phyloP scores from a whole-genome alignment of 2,329 filamentous ascomycete genomes.

The Talaromyces piceae region DNA sequence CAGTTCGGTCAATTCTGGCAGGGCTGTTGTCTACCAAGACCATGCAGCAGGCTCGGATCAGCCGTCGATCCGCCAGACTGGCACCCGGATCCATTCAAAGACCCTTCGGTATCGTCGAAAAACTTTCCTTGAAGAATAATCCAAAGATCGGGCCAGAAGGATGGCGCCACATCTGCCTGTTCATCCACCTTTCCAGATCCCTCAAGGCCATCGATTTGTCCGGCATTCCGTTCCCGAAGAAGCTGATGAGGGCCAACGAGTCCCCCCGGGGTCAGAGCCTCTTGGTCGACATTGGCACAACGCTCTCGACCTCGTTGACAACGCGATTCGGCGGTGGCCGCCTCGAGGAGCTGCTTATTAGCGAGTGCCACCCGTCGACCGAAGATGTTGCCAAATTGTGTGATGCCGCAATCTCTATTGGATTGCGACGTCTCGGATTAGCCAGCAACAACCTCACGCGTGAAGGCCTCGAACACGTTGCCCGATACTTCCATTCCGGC shows the following conservation, averaged over 20 bases:
- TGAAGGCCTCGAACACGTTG: slow-evolving; percentile 67
- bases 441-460: slow-evolving; percentile 72
- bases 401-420: slow-evolving; percentile 73
- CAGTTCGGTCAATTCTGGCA: slow-evolving; percentile 75
- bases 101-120: slow-evolving; percentile 65
- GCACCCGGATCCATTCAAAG: slow-evolving; percentile 28
- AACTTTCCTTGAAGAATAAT: slow-evolving; percentile 84
- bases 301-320: slow-evolving; percentile 67
- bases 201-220: slow-evolving; percentile 82
- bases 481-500: slow-evolving; percentile 66
- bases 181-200: slow-evolving; percentile 81
- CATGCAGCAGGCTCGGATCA: slow-evolving; percentile 50
- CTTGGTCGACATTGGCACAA: slow-evolving; percentile 49
- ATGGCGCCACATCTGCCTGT: slow-evolving; percentile 85
- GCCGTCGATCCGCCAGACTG: slow-evolving; percentile 33
- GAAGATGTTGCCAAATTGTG: slow-evolving; percentile 67
- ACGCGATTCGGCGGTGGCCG: slow-evolving; percentile 67
- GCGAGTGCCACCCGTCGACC: slow-evolving; percentile 66
- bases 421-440: slow-evolving; percentile 70
- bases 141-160: slow-evolving; percentile 73
- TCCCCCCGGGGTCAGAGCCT: slow-evolving; percentile 14
- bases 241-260: slow-evolving; percentile 19
- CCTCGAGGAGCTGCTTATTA: slow-evolving; percentile 76
- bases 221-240: slow-evolving; percentile 66
- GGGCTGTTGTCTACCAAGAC: slow-evolving; percentile 74